These are phyloP conservation scores for Xylaria castorea DNA, from an alignment of 495 filamentous ascomycete genomes.

Conservation along the genomic window DNA sequence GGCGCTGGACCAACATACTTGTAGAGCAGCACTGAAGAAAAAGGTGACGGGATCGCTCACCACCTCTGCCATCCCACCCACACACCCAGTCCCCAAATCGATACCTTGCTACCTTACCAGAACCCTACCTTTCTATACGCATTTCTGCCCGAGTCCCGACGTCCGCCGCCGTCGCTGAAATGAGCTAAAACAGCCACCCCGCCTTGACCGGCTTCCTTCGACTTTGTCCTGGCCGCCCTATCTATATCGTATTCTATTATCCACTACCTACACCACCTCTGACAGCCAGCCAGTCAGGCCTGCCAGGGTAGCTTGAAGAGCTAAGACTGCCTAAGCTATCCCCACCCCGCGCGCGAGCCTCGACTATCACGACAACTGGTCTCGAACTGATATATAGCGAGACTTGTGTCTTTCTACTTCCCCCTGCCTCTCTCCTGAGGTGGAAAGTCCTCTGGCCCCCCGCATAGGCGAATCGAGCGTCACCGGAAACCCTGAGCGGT, in stretches of 20 bases:
- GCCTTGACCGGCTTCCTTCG: constrained; percentile 28
- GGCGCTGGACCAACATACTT: neutral
- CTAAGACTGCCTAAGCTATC: constrained; percentile 13
- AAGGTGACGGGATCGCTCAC: constrained; percentile 19
- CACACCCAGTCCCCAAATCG: constrained; percentile 24
- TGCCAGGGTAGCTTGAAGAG: constrained; percentile 26
- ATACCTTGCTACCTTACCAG: constrained; percentile 24
- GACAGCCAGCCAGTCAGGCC: constrained; percentile 22
- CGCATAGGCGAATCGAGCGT: constrained; percentile 10
- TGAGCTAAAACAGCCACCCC: constrained; percentile 28
- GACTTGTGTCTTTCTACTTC: neutral
- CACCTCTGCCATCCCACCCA: constrained; percentile 11
- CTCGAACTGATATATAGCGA: constrained; percentile 16
- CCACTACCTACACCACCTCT: constrained; percentile 3
- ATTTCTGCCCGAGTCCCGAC: constrained; percentile 29
- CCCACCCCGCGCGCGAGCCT: constrained; percentile 23
- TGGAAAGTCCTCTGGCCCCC: constrained; percentile 18
- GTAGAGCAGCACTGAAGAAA: neutral
- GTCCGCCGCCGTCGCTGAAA: constrained; percentile 24
- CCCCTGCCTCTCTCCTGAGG: constrained; percentile 13
- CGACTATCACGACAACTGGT: constrained; percentile 5
- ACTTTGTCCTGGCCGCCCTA: constrained; percentile 17
- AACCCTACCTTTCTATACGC: constrained; percentile 18
- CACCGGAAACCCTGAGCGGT: constrained; percentile 9
- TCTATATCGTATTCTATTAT: constrained; percentile 7